Evolutionary conservation across 352 stramenopile genomes (phyloP), one percentile per base, ranked within the genome.

Genomic region (Globisporangium orthogonon): DNA sequence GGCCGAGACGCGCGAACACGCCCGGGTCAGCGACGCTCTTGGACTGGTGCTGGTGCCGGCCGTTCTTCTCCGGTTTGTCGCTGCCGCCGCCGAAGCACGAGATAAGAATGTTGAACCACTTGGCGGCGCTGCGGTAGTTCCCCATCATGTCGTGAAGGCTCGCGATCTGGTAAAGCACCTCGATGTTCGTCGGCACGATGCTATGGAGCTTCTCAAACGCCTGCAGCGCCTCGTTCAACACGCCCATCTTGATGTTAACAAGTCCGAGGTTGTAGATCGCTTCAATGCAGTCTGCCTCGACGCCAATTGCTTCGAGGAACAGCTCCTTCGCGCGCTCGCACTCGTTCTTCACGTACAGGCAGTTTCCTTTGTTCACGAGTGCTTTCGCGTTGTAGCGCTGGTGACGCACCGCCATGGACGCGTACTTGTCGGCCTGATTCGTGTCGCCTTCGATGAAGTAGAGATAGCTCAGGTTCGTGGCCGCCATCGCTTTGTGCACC

Each of bases 341-440:
- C 57, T 99, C 91, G 52, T 94, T 90, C 61, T 93, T 87, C 9
- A 96, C 76, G 67, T 97, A 98, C 17, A 98, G 70, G 60, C 96
- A 98, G 69, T 98, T 98, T 43, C 89, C 96, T 63, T 98, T 98
- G 77, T 98, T 99, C 15, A 99, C 96, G 10, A 98, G 79, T 33
- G 95, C 96, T 58, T 97, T 98, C 44, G 94, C 91, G 66, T 98
- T 98, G 76, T 98, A 98, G 18, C 94, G 76, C 54, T 98, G 86
- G 56, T 96, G 82, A n/a, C 82, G 75, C 45, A 98, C 89, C 10
- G 95, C 95, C 58, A 97, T 66, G 5, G 80, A 86, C 28, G 80
- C 80, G 74, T 98, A 98, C 62, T 96, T 93, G 61, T 98, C 90
- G 3, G 96, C 95, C 54, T 91, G 85, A 23, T 73, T 60, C 15